A percentile compares a stretch with the other conserved stretches of the same genome.
phyloP scores from a whole-genome alignment of 1,139 yeast genomes.

The Lodderomyces orthopsilosis region DNA sequence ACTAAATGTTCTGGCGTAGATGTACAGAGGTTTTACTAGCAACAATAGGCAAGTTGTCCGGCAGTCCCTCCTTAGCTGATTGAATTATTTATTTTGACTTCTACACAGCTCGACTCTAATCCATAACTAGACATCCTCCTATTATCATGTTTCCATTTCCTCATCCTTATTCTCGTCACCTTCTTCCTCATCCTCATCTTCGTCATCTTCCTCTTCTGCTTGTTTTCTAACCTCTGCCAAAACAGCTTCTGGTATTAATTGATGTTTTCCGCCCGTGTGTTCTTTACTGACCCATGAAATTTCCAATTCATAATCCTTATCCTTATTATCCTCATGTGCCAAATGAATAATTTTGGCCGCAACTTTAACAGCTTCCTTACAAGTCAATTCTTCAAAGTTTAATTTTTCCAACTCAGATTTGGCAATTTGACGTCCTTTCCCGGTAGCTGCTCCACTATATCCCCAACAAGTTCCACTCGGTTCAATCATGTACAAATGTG shows the following conservation, averaged over 20 bases:
- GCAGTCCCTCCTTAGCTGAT: too few species aligned
- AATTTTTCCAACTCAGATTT: conserved; percentile 93
- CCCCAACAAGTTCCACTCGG: conserved; percentile 99
- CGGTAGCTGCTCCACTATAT: conserved; percentile 94
- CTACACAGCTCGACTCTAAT: not conserved
- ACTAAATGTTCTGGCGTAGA: too few species aligned
- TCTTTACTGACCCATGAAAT: conserved; percentile 76
- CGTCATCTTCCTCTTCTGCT: conserved; percentile 83
- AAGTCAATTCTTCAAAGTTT: conserved; percentile 65
- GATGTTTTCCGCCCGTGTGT: conserved; percentile 81
- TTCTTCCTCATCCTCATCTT: conserved; percentile 59
- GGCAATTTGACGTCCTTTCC: conserved; percentile 96
- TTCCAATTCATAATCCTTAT: conserved; percentile 94
- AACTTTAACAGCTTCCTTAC: conserved; percentile 80
- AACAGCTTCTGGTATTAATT: conserved; percentile 72
- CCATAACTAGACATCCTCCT: not conserved
- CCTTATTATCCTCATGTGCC: conserved; percentile 97
- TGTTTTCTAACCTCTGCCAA: conserved; percentile 77
- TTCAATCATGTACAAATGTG: conserved; percentile 94
- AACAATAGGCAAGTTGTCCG: not conserved
- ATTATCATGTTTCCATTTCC: not conserved
- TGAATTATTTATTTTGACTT: not conserved
- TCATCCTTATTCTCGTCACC: conserved; percentile 4
- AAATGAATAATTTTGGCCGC: conserved; percentile 91
- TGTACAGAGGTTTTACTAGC: too few species aligned